Percentiles rank a stretch among this genome's conserved stretches.
phyloP scores from a whole-genome alignment of 352 stramenopile species.

The Phytopythium chamaehyphon region DNA sequence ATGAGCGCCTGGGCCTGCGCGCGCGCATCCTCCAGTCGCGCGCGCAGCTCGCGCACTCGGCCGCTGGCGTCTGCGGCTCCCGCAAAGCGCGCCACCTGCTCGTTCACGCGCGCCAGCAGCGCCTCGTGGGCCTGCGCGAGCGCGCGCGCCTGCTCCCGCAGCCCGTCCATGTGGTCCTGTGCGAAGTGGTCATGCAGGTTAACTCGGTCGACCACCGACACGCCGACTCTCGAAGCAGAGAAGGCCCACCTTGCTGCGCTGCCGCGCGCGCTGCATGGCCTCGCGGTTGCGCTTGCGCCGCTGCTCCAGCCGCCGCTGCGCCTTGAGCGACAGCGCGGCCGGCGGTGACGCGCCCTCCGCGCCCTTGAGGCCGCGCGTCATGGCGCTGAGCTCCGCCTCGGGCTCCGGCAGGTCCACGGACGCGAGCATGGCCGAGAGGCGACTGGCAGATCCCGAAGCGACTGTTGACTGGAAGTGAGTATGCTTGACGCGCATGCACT shows the following conservation, averaged over 20 bases:
- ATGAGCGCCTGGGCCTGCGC: conserved; percentile 30
- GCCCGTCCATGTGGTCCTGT: conserved; percentile 38
- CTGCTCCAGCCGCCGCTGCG: conserved; percentile 31
- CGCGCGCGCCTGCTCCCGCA: conserved; percentile 24
- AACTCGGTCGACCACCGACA: background rate
- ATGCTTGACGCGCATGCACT: too few relatives aligned
- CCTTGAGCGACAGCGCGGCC: conserved; percentile 1
- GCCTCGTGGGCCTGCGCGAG: conserved; percentile 31
- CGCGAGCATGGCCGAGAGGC: too few relatives aligned
- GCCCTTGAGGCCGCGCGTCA: too few relatives aligned
- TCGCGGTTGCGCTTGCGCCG: conserved; percentile 53
- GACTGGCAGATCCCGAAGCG: too few relatives aligned
- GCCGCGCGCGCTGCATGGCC: conserved; percentile 51
- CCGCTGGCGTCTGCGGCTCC: conserved; percentile 3
- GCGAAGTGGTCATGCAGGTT: conserved; percentile 3
- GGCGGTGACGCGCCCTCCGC: background rate
- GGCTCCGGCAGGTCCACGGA: too few relatives aligned
- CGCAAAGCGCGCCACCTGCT: conserved; percentile 18
- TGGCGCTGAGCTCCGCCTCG: too few relatives aligned
- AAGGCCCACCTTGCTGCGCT: conserved; percentile 43
- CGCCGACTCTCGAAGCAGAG: too few relatives aligned
- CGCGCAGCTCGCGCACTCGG: conserved; percentile 19
- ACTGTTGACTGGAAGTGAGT: too few relatives aligned
- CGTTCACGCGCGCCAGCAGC: conserved; percentile 33
- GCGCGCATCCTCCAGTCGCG: conserved; percentile 25